phyloP scores from a whole-genome alignment of 805 yeast genomes.

The Wickerhamiella azymoides region DNA sequence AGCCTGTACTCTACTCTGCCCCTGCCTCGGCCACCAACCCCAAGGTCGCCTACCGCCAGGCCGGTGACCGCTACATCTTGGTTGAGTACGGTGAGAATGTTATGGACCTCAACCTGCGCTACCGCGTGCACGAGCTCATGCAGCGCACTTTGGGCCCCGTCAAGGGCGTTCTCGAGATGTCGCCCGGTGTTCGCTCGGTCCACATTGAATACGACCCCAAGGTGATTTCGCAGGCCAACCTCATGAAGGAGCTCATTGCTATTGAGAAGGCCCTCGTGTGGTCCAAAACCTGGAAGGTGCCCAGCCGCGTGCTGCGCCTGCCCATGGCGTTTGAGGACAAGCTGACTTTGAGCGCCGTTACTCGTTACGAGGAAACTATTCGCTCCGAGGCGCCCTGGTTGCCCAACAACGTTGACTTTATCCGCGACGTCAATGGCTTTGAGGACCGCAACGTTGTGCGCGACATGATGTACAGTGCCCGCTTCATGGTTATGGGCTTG shows the following conservation, averaged over 20 bases:
- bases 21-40: slow-evolving; percentile 42
- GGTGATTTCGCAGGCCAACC: slow-evolving; percentile 42
- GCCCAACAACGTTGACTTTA: slow-evolving; percentile 93
- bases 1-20: slow-evolving; percentile 49
- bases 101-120: slow-evolving; percentile 72
- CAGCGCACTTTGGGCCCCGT: slow-evolving; percentile 56
- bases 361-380: slow-evolving; percentile 85
- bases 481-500: slow-evolving; percentile 82
- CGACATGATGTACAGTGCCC: slow-evolving; percentile 76
- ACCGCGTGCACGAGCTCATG: slow-evolving; percentile 72
- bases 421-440: slow-evolving; percentile 76
- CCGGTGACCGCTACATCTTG: slow-evolving; percentile 87
- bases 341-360: slow-evolving; percentile 77
- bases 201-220: slow-evolving; percentile 68
- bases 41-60: slow-evolving; percentile 76
- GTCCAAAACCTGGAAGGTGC: slow-evolving; percentile 72
- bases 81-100: slow-evolving; percentile 86
- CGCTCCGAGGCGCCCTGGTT: slow-evolving; percentile 92
- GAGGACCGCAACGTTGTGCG: slow-evolving; percentile 53
- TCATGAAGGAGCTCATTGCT: slow-evolving; percentile 52
- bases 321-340: slow-evolving; percentile 97
- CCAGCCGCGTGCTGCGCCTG: slow-evolving; percentile 64
- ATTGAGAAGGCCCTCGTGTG: slow-evolving; percentile 64
- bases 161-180: slow-evolving; percentile 80
- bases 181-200: slow-evolving; percentile 93